Conservation (phyloP, 768 basidiomycete genomes). For the Leccinum broughii region DNA sequence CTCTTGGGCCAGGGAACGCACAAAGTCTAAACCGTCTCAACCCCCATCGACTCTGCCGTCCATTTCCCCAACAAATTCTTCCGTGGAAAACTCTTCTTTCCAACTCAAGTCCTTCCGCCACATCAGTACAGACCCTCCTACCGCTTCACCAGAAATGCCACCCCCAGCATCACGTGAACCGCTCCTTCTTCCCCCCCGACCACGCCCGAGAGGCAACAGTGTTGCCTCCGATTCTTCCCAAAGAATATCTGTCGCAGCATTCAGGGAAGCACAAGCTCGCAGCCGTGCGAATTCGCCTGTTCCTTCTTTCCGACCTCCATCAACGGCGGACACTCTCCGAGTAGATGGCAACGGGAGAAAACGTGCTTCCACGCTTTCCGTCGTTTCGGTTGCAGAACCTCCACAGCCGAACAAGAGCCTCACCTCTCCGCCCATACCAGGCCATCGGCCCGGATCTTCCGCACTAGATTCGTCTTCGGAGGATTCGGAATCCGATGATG, state of each 20-base stretch:
- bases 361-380: slow-evolving; percentile 34
- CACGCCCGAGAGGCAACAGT: slow-evolving; percentile 60
- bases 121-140: slow-evolving; percentile 49
- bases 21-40: slow-evolving; percentile 33
- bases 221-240: slow-evolving; percentile 65
- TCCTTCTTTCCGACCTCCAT: slow-evolving; percentile 48
- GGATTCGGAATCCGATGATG: slow-evolving; percentile 39
- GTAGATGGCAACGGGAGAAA: slow-evolving; percentile 25
- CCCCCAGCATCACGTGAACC: slow-evolving; percentile 27
- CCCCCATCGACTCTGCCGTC: slow-evolving; percentile 38
- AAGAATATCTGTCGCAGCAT: slow-evolving; percentile 79
- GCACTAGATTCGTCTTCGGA: slow-evolving; percentile 30
- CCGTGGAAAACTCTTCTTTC: slow-evolving; percentile 43
- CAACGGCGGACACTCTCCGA: slow-evolving; percentile 32
- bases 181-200: slow-evolving; percentile 38
- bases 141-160: slow-evolving; percentile 18
- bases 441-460: slow-evolving; percentile 16
- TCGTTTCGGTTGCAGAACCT: slow-evolving; percentile 17
- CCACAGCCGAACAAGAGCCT: slow-evolving; percentile 15
- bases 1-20: slow-evolving; percentile 37
- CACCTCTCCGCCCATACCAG: slow-evolving; percentile 8
- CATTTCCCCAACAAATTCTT: slow-evolving; percentile 23
- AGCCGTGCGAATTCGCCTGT: slow-evolving; percentile 60
- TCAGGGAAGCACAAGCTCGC: slow-evolving; percentile 74
- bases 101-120: slow-evolving; percentile 77